Evolutionary conservation across 1,284 basidiomycete genomes (phyloP), one percentile per base, ranked within the genome.

Genomic region (Tilletia horrida): DNA sequence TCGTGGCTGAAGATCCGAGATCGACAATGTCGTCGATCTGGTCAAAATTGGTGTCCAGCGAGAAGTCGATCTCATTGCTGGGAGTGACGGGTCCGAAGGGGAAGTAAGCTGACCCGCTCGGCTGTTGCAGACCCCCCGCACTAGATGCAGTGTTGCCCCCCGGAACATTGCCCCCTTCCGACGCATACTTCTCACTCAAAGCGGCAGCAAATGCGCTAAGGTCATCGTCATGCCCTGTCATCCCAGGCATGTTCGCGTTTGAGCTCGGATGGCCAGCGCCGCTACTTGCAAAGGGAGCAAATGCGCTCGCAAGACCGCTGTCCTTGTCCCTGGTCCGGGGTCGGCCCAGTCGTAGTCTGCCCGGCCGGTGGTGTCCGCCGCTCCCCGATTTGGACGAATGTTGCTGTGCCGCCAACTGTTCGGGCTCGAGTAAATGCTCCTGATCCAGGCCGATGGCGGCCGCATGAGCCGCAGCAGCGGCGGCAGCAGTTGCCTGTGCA

Each of bases 1-100:
- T 23, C n/a, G 50, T 52, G 23, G 27, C 27, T 21, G 50, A 52
- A 13, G 50, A 52, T 3, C 50, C 50, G 21, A 14, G 82, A 81
- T 92, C 85, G 72, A 95, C 85, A 79, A 95, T 91, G 35, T 90
- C 92, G 62, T 91, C 90, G 86, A 96, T 91, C 68, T 88, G 85
- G 40, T 89, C 86, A 50, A 94, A 84, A 73, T 94, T 88, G 62
- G 88, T 89, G 82, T 94, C 91, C 45, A 93, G 85, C 23, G 84
- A 84, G 73, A 87, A 35, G 14, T 61, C 68, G 13, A 71, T 66
- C 21, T 70, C 70, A 21, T 27, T 16, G 11, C n/a, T 23, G 1
- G 61, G 61, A 8, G 61, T 62, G 40, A 14, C 55, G 31, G 55
- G 55, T 18, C 55, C 55, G n/a, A 59, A 59, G 55, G 55, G 55